Conservation (phyloP, 1,284 basidiomycete genomes). For the Tylopilus sp. region DNA sequence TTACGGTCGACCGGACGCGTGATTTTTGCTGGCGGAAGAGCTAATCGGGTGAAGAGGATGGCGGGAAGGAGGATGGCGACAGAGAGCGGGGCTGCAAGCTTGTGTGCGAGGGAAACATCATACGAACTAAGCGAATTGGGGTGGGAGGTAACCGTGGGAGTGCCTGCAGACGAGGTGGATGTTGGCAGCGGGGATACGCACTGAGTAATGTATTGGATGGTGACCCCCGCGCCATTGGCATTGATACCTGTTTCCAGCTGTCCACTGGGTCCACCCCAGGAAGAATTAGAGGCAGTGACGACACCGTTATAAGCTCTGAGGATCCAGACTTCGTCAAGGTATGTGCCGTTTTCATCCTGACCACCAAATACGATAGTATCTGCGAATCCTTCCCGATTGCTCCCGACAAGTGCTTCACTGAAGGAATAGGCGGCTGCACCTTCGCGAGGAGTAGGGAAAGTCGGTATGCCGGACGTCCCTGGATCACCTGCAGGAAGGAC, state of each 20-base stretch:
- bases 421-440: conserved; percentile 66
- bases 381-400: conserved; percentile 44
- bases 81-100: conserved; percentile 62
- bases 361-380: conserved; percentile 81
- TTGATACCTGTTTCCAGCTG: conserved; percentile 53
- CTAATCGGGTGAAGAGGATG: conserved; percentile 52
- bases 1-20: conserved; percentile 22
- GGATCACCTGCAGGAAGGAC: conserved; percentile 73
- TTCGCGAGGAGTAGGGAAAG: conserved; percentile 61
- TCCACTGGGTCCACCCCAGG: conserved; percentile 67
- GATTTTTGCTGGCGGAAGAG: conserved; percentile 39
- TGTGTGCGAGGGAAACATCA: conserved; percentile 59
- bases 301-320: conserved; percentile 63
- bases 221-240: conserved; percentile 67
- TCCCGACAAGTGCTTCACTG: conserved; percentile 52
- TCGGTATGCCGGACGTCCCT: conserved; percentile 35
- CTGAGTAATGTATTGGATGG: conserved; percentile 50
- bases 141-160: conserved; percentile 24
- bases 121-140: conserved; percentile 32
- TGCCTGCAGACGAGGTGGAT: conserved; percentile 24
- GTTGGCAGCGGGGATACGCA: conserved; percentile 51
- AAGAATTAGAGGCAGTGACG: conserved; percentile 48
- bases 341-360: conserved; percentile 58
- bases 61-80: conserved; percentile 54
- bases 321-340: conserved; percentile 72